Base-by-base conservation (phyloP, 176 grass and related monocot species). In the Zoysia japonica region DNA sequence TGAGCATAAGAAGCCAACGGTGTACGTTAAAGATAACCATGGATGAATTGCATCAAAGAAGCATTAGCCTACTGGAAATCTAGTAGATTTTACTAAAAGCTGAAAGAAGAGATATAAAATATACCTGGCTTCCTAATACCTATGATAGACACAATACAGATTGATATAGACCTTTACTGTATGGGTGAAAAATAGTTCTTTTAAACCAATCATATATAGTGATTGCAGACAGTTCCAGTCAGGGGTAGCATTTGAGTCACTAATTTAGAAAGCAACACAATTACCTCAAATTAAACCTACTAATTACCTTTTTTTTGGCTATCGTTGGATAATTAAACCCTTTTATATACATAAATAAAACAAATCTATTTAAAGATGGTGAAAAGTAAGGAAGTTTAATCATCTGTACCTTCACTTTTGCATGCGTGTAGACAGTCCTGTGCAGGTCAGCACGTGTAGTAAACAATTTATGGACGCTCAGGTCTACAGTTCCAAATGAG, bases 401-500 rank as follows among this genome's bases (percentile, higher is more conserved):
- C 46, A 51, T 52, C 28, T 45, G 15, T 77, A 98, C 95, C 95
- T 98, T 98, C 19, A 94, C 92, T 94, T 98, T 98, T 10, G 87
- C 76, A 85, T 98, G 95, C 73, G 95, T 98, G 73, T 98, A 98
- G 48, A 98, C 92, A 12, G 89, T 94, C 10, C 92, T 68, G 59
- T 98, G 95, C 47, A 98, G 88, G 80, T 98, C 95, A 53, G 92
- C 92, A 67, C 95, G 92, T 62, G 95, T 89, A 61, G 90, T 72
- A 87, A 98, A 98, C 70, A 94, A 90, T 85, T 94, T 98, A 70
- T 92, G 89, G 77, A 94, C 81, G 62, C 69, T 98, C 81, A 98
- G 68, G 85, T 98, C 92, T 94, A 6, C 64, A 91, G 51, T 47
- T 59, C 49, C 63, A 74, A 82, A 71, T 70, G 74, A 78, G 14